A percentile compares a stretch with the other conserved stretches of the same genome.
Evolutionary conservation across 2,329 filamentous ascomycete genomes (phyloP).

Genomic region (Grosmannia clavigera): DNA sequence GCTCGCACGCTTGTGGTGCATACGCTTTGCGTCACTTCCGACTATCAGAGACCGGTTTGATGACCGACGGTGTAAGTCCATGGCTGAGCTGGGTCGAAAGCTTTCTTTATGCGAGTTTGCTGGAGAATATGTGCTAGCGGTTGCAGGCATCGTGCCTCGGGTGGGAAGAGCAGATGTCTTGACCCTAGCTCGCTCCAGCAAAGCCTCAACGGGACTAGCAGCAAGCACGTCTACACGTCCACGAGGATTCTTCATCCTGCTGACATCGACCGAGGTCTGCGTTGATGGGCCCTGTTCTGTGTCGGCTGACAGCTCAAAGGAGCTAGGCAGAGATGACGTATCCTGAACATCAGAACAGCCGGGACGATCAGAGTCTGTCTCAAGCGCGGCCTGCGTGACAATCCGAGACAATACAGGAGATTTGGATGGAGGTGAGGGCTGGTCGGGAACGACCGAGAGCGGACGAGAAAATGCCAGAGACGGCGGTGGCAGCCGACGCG

Average conservation of each 20-base stretch:
- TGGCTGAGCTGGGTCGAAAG: neutral
- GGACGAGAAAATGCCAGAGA: constrained; percentile 36
- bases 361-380: neutral
- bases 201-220: too few relatives aligned
- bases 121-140: neutral
- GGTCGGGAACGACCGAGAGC: constrained; percentile 41
- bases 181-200: neutral
- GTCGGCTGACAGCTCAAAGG: constrained; percentile 8
- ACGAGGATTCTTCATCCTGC: constrained; percentile 12
- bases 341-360: constrained; percentile 8
- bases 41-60: neutral
- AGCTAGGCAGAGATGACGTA: constrained; percentile 13
- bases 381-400: neutral
- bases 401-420: constrained; percentile 10
- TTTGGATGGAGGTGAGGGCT: constrained; percentile 30
- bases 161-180: neutral
- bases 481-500: constrained; percentile 26
- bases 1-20: constrained; percentile 14
- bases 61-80: neutral
- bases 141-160: neutral
- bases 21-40: neutral
- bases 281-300: neutral
- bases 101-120: neutral
- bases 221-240: constrained; percentile 3
- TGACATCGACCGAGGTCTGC: constrained; percentile 3